phyloP scores from a whole-genome alignment of 2,329 filamentous ascomycete species.

The Colletotrichum tropicicola region DNA sequence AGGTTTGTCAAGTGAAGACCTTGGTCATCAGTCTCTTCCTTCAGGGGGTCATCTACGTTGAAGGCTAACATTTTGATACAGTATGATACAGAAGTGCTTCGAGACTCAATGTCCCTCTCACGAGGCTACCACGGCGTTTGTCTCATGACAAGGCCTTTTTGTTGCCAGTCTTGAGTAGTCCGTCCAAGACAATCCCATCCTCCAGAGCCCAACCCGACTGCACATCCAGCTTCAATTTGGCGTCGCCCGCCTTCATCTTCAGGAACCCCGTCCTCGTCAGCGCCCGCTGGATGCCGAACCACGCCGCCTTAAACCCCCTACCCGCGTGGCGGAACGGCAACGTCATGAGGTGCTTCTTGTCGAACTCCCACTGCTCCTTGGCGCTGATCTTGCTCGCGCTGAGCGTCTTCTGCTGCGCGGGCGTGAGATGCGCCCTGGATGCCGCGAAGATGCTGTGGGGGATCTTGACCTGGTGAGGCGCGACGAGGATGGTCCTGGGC shows the following conservation, averaged over 20 bases:
- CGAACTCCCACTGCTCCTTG: slow-evolving; percentile 56
- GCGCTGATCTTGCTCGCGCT: slow-evolving; percentile 45
- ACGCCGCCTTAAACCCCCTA: slow-evolving; percentile 51
- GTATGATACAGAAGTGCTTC: background rate
- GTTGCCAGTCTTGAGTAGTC: slow-evolving; percentile 47
- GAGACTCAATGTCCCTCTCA: background rate
- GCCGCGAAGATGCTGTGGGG: slow-evolving; percentile 44
- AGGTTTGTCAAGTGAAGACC: too few relatives aligned
- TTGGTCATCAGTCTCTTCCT: background rate
- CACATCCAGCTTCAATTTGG: slow-evolving; percentile 66
- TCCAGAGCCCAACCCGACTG: slow-evolving; percentile 67
- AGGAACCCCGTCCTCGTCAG: slow-evolving; percentile 67
- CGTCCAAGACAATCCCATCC: slow-evolving; percentile 65
- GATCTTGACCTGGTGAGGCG: slow-evolving; percentile 46
- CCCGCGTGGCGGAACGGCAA: slow-evolving; percentile 63
- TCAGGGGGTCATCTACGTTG: background rate
- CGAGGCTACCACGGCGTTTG: background rate
- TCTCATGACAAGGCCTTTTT: background rate
- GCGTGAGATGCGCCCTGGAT: slow-evolving; percentile 7
- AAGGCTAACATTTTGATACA: background rate
- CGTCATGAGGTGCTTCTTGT: slow-evolving; percentile 65
- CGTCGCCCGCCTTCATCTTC: slow-evolving; percentile 55
- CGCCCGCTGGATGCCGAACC: slow-evolving; percentile 56
- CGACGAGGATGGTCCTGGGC: slow-evolving; percentile 50
- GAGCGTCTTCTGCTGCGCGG: slow-evolving; percentile 38